Evolutionary conservation across 1,284 basidiomycete genomes (phyloP).

Genomic region (Fomitopsis palustris): DNA sequence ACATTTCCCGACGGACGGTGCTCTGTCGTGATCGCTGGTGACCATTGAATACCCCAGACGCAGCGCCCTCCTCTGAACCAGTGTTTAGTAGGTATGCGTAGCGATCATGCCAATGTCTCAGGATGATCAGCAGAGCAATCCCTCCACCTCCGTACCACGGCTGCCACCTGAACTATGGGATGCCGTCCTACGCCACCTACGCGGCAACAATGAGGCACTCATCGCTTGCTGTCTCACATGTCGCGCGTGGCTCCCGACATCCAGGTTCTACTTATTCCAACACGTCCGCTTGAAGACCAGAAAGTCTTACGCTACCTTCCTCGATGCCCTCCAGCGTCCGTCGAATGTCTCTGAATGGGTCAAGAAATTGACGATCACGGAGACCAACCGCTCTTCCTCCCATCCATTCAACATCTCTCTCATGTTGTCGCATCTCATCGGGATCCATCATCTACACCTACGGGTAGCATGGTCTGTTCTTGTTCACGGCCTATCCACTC

Average conservation of each 20-base stretch:
- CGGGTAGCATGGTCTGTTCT: not conserved
- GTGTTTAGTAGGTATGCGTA: too few relatives aligned
- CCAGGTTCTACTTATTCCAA: not conserved
- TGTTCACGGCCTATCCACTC: not conserved
- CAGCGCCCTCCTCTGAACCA: too few relatives aligned
- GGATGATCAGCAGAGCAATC: too few relatives aligned
- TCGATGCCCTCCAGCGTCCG: not conserved
- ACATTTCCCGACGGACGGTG: too few relatives aligned
- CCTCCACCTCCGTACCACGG: not conserved
- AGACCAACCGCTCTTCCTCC: too few relatives aligned
- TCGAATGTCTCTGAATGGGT: not conserved
- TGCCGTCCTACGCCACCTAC: not conserved
- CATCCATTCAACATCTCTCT: not conserved
- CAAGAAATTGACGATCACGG: not conserved
- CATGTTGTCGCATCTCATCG: not conserved
- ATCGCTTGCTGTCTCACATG: not conserved
- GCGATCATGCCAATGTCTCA: too few relatives aligned
- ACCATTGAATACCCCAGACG: too few relatives aligned
- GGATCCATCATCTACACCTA: not conserved
- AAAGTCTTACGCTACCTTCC: not conserved
- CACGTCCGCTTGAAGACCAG: not conserved
- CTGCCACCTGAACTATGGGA: not conserved
- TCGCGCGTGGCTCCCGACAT: not conserved
- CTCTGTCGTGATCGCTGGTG: too few relatives aligned
- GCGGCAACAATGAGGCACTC: not conserved